Conservation (phyloP, 148 eudicot species). For the Cornus florida region DNA sequence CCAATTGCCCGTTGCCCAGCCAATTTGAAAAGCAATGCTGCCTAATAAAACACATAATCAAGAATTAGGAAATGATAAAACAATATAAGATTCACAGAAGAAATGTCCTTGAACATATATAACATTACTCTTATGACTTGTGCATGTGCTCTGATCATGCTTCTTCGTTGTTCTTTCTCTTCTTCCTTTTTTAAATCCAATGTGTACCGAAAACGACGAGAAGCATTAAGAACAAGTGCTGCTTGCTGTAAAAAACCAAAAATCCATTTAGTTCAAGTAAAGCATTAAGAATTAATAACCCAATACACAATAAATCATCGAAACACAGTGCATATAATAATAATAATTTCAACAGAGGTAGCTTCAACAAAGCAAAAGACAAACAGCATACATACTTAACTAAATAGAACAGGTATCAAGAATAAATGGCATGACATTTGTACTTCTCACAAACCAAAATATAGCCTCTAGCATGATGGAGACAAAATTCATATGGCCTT, state of each 20-base stretch:
- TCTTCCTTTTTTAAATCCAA: constrained; percentile 74
- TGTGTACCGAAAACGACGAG: constrained; percentile 91
- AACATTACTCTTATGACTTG: constrained; percentile 85
- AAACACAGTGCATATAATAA: not conserved
- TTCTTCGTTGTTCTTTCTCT: constrained; percentile 69
- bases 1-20: constrained; percentile 89
- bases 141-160: constrained; percentile 95
- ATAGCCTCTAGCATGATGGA: not conserved
- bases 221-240: constrained; percentile 93
- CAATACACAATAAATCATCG: not conserved
- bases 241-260: constrained; percentile 63
- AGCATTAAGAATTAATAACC: not conserved
- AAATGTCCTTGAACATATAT: not conserved
- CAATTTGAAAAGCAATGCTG: constrained; percentile 92
- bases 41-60: constrained; percentile 40
- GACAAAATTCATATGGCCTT: not conserved
- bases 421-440: not conserved
- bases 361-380: not conserved
- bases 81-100: not conserved
- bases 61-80: constrained; percentile 7
- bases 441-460: not conserved
- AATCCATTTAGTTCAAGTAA: constrained; percentile 9
- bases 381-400: not conserved
- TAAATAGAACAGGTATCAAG: not conserved
- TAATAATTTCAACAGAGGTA: not conserved